Evolutionary conservation across 805 yeast genomes (phyloP), one percentile per base, ranked within the genome.

Genomic region (Kluyveromyces wickerhamii): DNA sequence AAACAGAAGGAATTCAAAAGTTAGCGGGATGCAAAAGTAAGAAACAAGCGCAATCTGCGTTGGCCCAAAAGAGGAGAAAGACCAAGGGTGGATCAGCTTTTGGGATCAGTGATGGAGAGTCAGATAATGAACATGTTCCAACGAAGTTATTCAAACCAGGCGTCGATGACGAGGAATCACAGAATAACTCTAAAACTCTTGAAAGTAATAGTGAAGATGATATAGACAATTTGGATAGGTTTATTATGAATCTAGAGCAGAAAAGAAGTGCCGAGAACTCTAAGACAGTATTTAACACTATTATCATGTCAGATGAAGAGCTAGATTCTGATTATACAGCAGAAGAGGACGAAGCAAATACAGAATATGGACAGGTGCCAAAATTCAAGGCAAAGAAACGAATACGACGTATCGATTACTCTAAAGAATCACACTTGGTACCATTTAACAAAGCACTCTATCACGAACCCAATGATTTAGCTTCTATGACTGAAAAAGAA

Each of bases 381-480:
- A n/a, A n/a, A n/a, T n/a, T n/a, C n/a, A n/a, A n/a, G n/a, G n/a
- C 7, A 21, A 30, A 21, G 18, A 30, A 30, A 14, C 15, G 30
- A 15, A 21, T 30, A 10, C 16, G 16, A 30, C 23, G 26, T 8
- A 12, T 30, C 16, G 33, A 30, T 21, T 30, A 30, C 14, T 58
- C 56, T 17, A 30, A 47, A 18, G 37, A 54, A 5, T 52, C 50
- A 9, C 57, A 60, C 2, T 67, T 79, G 41, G 69, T 62, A 20
- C 70, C 76, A 0, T 77, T 86, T 45, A 52, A 71, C 12, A 83
- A 77, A 51, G 44, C 58, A 7, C 80, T 87, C 47, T 85, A 82
- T 50, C 55, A 59, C 1, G 85, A 77, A 42, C 72, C 81, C 1
- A 67, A 62, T 3, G 79, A 78, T 25, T 45, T 79, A 4, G 54